Percentiles rank a stretch among this genome's conserved stretches.
phyloP scores from a whole-genome alignment of 805 yeast species.

The Nakazawaea siamensis region DNA sequence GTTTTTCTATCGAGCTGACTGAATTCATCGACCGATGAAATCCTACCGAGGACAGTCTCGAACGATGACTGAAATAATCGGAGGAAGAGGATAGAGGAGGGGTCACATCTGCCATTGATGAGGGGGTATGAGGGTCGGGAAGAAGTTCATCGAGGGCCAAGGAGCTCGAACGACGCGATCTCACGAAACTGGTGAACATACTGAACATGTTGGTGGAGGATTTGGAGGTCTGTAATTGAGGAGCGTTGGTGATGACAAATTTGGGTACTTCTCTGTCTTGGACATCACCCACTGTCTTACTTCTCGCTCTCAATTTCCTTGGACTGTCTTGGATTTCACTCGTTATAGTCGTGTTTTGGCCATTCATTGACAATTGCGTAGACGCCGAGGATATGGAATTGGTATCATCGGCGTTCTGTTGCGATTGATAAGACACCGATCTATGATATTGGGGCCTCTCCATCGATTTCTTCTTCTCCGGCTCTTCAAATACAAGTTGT shows the following conservation, averaged over 20 bases:
- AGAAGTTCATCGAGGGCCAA: slow-evolving; percentile 8
- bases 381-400: no score
- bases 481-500: no score
- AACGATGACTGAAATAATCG: slow-evolving; percentile 6
- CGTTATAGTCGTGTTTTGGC: no score
- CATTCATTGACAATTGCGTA: no score
- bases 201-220: slow-evolving; percentile 17
- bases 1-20: slow-evolving; percentile 8
- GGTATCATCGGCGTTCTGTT: no score
- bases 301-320: slow-evolving; percentile 19
- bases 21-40: slow-evolving; percentile 9
- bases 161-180: slow-evolving; percentile 8
- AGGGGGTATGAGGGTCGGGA: not conserved
- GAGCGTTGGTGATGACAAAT: not conserved
- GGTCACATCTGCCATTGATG: not conserved
- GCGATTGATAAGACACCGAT: slow-evolving; percentile 8
- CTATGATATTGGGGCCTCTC: slow-evolving; percentile 7
- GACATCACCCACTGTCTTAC: slow-evolving; percentile 23
- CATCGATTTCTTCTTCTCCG: no score
- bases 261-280: not conserved
- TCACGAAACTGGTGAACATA: slow-evolving; percentile 22
- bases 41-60: slow-evolving; percentile 6
- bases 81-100: not conserved
- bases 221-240: slow-evolving; percentile 7
- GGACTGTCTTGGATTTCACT: slow-evolving; percentile 6